Evolutionary conservation across 1,139 yeast genomes (phyloP).

Genomic region (Candida sp.): DNA sequence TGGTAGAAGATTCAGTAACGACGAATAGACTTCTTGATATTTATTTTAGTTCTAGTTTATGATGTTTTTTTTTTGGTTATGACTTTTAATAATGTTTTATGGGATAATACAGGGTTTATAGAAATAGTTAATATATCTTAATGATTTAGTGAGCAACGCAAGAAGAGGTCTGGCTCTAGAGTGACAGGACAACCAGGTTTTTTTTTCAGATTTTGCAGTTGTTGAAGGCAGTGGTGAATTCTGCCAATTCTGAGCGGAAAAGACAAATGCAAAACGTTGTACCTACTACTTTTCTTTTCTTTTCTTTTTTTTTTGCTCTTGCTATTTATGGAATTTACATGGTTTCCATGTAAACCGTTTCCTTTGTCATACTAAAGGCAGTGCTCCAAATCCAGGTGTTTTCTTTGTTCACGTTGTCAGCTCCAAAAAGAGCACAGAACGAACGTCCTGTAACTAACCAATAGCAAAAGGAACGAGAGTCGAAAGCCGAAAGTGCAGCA

Average conservation of each 20-base stretch:
- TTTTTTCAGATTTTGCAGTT: not conserved
- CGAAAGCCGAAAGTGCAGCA: too few species aligned
- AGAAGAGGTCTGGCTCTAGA: too few species aligned
- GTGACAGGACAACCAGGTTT: too few species aligned
- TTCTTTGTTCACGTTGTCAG: not conserved
- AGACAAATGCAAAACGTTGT: not conserved
- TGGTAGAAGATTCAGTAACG: slow-evolving; percentile 12
- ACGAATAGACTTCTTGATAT: not conserved
- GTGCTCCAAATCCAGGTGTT: not conserved
- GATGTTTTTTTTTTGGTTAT: not conserved
- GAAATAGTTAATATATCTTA: not conserved
- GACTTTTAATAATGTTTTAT: not conserved
- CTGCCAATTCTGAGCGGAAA: too few species aligned
- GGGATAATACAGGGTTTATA: not conserved
- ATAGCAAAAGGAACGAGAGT: too few species aligned
- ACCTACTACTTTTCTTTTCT: not conserved
- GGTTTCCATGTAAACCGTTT: not conserved
- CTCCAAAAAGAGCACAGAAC: too few species aligned
- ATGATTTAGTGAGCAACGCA: not conserved
- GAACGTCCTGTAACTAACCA: too few species aligned
- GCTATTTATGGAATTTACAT: not conserved
- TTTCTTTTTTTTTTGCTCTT: not conserved
- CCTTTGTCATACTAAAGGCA: not conserved
- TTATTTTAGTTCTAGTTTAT: not conserved
- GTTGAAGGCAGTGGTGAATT: too few species aligned